Base-by-base conservation (phyloP, 2,329 filamentous ascomycete genomes). In the Xylaria polymorpha region DNA sequence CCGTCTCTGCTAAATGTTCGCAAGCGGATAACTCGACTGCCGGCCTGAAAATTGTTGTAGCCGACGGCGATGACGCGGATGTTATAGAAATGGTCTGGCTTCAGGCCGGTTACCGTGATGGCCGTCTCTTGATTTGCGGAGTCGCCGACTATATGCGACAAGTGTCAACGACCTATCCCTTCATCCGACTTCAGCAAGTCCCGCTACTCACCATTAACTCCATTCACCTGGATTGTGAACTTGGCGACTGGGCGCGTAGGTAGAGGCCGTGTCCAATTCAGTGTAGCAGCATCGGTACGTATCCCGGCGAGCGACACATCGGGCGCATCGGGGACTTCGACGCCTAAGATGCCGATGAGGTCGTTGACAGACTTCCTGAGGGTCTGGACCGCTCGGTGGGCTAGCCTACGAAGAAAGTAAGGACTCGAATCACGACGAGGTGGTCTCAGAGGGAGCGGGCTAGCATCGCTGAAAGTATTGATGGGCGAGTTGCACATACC, bases 141-240 rank as follows among this genome's bases (percentile, higher is more conserved):
- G 77, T 97, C 93, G 75, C 94, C 96, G 72, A 98, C 92, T 94
- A 77, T 71, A 64, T 60, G 60, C 53, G 56, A 65, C 7, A 63
- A 53, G 50, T 0, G 68, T 76, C 67, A 75, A 64, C 66, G 67
- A 22, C 53, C 64, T 39, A 55, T 59, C 25, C 57, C 59, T 35
- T 48, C 18, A 29, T 61, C 18, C 35, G 0, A 25, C 22, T 57
- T 72, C 71, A 29, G 6, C 44, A 29, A 15, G 3, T 32, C 25
- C 32, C 12, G 20, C 50, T 60, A 77, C 89, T 80, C 81, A 96
- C 93, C 93, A 83, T 94, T 93, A 51, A 95, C 91, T 50, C 95
- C 95, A 80, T 99, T 98, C 72, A 99, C 91, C 79, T 97, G 93
- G 61, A 99, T 93, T 55, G 95, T 87, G 78, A 97, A 96, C 81